Percentiles rank a stretch among this genome's conserved stretches.
Conservation (phyloP, 2,329 filamentous ascomycete species). For the Domatiomyces globalis region DNA sequence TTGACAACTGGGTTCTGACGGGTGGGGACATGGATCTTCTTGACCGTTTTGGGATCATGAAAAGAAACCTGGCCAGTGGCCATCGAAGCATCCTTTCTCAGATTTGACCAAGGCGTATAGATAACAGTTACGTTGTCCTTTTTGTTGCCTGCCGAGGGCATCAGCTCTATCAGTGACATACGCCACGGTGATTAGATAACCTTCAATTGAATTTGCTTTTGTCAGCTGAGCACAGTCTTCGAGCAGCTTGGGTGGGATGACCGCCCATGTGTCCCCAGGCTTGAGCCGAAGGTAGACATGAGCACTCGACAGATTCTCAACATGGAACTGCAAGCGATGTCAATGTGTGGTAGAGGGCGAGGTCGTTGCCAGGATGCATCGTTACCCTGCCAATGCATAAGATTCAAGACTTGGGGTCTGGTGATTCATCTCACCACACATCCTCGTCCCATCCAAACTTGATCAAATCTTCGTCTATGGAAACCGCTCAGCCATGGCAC, state of each 20-base stretch:
- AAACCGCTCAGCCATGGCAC: slow-evolving; percentile 11
- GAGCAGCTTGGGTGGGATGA: slow-evolving; percentile 59
- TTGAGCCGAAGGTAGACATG: slow-evolving; percentile 85
- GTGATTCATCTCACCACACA: slow-evolving; percentile 52
- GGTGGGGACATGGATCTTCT: slow-evolving; percentile 61
- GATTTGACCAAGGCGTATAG: slow-evolving; percentile 94
- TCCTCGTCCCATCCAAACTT: slow-evolving; percentile 90
- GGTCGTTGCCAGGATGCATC: not conserved
- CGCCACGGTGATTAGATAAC: slow-evolving; percentile 30
- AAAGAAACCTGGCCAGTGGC: slow-evolving; percentile 89
- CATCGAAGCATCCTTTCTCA: slow-evolving; percentile 93
- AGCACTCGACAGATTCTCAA: slow-evolving; percentile 89
- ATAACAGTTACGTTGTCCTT: slow-evolving; percentile 95
- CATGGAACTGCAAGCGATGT: slow-evolving; percentile 58
- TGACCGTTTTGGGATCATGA: slow-evolving; percentile 72
- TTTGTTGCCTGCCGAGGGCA: slow-evolving; percentile 59
- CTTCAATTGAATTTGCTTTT: slow-evolving; percentile 97
- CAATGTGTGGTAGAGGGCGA: not conserved
- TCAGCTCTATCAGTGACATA: slow-evolving; percentile 3
- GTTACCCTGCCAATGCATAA: slow-evolving; percentile 2
- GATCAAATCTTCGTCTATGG: slow-evolving; percentile 83
- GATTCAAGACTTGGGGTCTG: not conserved
- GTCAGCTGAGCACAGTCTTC: slow-evolving; percentile 91
- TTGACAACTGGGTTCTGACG: slow-evolving; percentile 88
- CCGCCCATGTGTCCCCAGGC: slow-evolving; percentile 70